Evolutionary conservation across 306 rosid genomes (phyloP), one percentile per base, ranked within the genome.

Genomic region (Gynostemma pentaphyllum): DNA sequence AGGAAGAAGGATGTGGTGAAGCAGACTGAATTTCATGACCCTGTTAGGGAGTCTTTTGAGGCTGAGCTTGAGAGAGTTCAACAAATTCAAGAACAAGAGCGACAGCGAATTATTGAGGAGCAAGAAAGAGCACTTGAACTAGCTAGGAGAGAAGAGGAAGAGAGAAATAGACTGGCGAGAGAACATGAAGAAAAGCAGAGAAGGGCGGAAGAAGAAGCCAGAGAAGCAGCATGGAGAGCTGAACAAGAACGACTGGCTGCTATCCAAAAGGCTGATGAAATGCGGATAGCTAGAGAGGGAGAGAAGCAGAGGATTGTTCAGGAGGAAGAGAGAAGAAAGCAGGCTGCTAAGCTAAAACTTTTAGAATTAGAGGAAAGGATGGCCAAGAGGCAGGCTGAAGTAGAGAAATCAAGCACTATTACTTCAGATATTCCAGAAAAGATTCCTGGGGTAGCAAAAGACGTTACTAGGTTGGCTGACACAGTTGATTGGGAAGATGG

Each of bases 11-110:
- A 92, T 70, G 72, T 72, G 66, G 54, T 71, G 47, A 85, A 75
- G 67, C 95, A 88, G 73, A 81, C 76, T 75, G 90, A 92, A 74
- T 92, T 85, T 54, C 94, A 86, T 73, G 98, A 92, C 79, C 92
- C 96, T 56, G 95, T 77, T 37, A 88, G 98, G 62, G 98, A 92
- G 57, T 92, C 96, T 2, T 92, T 92, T 68, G 98, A 92, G 88
- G 98, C 98, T 16, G 98, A 92, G 74, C 96, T 92, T 70, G 95
- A 88, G 85, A 92, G 91, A 78, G 98, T 92, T 80, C 98, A 92
- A 82, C 89, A 82, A 79, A 72, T 88, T 85, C 98, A 92, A 79
- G 96, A 92, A 69, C 88, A 80, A 74, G 98, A 92, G 77, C 83
- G 96, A 19, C 95, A 78, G 68, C 74, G 81, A 67, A 68, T 82